phyloP scores from a whole-genome alignment of 225 moss, liverwort and hornwort genomes.

The Antitrichia curtipendula region DNA sequence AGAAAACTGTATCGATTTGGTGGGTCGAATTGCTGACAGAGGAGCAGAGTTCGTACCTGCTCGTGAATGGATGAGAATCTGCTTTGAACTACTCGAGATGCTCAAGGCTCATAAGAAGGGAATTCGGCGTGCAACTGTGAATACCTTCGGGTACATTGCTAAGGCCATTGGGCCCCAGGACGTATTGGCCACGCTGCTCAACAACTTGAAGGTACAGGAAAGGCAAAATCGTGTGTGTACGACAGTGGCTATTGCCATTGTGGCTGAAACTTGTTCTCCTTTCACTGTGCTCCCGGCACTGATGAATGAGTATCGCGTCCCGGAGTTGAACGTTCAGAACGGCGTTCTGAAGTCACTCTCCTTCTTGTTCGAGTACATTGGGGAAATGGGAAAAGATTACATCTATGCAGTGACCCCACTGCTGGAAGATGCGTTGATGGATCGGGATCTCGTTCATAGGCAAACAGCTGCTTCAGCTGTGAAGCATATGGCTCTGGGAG shows the following conservation, averaged over 20 bases:
- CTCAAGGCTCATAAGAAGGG: constrained; percentile 99
- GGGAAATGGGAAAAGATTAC: constrained; percentile 99
- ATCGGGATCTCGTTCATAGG: constrained; percentile 93
- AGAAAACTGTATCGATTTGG: constrained; percentile 96
- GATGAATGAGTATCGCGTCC: constrained; percentile 98
- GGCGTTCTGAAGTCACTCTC: constrained; percentile 94
- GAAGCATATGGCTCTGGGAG: constrained; percentile 97
- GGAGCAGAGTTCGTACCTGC: constrained; percentile 99
- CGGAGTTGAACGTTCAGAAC: constrained; percentile 95
- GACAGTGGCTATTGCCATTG: constrained; percentile 98
- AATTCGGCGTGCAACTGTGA: constrained; percentile 94
- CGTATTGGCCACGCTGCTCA: constrained; percentile 87
- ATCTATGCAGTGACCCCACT: constrained; percentile 97
- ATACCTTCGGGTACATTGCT: constrained; percentile 96
- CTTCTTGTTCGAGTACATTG: constrained; percentile 97
- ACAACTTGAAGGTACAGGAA: constrained; percentile 97
- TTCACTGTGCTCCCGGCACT: constrained; percentile 96
- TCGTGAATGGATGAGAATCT: constrained; percentile 99
- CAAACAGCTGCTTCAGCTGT: constrained; percentile 98
- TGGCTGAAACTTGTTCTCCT: constrained; percentile 95
- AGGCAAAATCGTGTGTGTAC: constrained; percentile 98
- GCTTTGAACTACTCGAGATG: constrained; percentile 97
- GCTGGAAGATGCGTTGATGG: constrained; percentile 96
- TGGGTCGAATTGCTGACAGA: constrained; percentile 95
- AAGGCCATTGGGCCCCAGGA: constrained; percentile 99